phyloP scores from a whole-genome alignment of 2,329 filamentous ascomycete genomes.

The Colletotrichum phormii region DNA sequence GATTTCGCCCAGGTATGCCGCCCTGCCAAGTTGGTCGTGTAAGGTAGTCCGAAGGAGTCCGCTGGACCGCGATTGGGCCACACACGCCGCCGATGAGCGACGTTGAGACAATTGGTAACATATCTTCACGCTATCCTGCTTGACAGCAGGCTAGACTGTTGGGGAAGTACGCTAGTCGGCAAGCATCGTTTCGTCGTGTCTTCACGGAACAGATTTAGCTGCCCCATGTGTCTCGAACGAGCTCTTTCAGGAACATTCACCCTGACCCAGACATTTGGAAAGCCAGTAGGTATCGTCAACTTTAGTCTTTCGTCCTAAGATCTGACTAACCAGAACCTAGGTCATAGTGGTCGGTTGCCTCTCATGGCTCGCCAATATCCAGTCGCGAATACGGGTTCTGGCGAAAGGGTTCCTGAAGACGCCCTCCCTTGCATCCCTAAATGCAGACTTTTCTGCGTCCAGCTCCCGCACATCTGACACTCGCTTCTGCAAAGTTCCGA shows the following conservation, averaged over 20 bases:
- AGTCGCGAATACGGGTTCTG: neutral
- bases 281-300: neutral
- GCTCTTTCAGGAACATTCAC: neutral
- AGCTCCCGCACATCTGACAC: neutral
- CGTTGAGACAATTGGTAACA: slow-evolving; percentile 15
- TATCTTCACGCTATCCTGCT: slow-evolving; percentile 7
- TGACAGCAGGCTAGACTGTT: slow-evolving; percentile 9
- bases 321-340: neutral
- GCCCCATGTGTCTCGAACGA: neutral
- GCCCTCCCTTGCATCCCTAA: neutral
- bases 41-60: no score
- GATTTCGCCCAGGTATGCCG: neutral
- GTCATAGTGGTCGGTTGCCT: neutral
- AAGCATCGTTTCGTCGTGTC: neutral
- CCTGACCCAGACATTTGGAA: neutral
- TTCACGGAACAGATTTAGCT: neutral
- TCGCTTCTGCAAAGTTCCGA: neutral
- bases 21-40: neutral
- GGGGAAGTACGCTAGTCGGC: neutral
- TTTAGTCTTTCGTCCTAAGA: neutral
- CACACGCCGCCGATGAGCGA: neutral
- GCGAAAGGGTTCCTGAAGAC: neutral
- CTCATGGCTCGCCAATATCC: neutral
- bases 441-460: no score
- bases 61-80: neutral